Percentiles rank a stretch among this genome's conserved stretches.
Evolutionary conservation across 805 yeast species (phyloP).

Genomic region (Yamadazyma laniorum): DNA sequence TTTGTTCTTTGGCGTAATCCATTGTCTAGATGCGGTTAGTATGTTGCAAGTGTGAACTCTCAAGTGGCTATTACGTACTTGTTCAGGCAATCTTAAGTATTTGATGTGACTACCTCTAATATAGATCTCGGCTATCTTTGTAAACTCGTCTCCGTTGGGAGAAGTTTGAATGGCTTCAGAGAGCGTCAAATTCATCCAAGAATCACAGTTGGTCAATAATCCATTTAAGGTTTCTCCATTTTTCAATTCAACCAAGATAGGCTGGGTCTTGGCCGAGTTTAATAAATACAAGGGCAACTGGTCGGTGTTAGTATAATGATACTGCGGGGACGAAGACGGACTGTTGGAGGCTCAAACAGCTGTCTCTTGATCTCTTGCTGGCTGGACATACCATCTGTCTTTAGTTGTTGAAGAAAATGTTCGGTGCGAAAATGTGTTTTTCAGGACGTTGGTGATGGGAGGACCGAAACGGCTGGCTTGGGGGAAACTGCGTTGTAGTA

Average conservation of each 20-base stretch:
- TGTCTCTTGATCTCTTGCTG: too few relatives aligned
- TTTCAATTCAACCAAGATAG: slow-evolving; percentile 84
- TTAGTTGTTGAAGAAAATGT: slow-evolving; percentile 1
- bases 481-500: too few relatives aligned
- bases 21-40: slow-evolving; percentile 40
- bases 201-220: slow-evolving; percentile 78
- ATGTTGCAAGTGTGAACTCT: slow-evolving; percentile 1
- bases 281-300: slow-evolving; percentile 89
- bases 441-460: background rate
- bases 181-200: slow-evolving; percentile 92
- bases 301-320: background rate
- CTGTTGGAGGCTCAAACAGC: background rate
- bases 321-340: background rate
- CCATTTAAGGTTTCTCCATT: slow-evolving; percentile 90
- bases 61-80: slow-evolving; percentile 10
- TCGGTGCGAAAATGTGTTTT: background rate
- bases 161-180: slow-evolving; percentile 69
- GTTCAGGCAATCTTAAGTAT: slow-evolving; percentile 72
- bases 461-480: background rate
- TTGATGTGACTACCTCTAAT: slow-evolving; percentile 85
- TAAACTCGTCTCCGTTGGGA: slow-evolving; percentile 57
- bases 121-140: slow-evolving; percentile 69
- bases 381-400: slow-evolving; percentile 1
- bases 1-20: slow-evolving; percentile 71
- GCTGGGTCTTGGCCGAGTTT: slow-evolving; percentile 87